Base-by-base conservation (phyloP, 805 yeast species). In the Wickerhamomyces kurtzmanii region DNA sequence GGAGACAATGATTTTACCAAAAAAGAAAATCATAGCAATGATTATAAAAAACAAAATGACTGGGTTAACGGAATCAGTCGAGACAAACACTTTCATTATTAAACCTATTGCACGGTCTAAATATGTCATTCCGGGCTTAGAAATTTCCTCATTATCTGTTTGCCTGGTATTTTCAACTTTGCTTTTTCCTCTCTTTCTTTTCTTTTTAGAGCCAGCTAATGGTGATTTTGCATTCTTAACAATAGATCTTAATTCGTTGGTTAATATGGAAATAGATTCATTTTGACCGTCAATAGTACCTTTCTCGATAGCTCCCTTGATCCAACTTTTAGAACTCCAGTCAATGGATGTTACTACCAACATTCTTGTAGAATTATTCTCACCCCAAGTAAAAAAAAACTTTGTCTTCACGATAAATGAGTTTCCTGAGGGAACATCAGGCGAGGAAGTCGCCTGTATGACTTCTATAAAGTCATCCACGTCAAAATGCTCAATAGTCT, bases 301-400 rank as follows among this genome's bases (percentile, higher is more conserved):
- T 34, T 70, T 80, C 43, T 82, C 93, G 36, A 82, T 71, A 0
- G 81, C 74, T 13, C 82, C 69, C 48, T 79, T 81, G 38, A 82
- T 65, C 79, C 86, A 77, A 19, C 84, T 75, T 39, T 73, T 74
- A 6, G 81, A 82, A 1, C 74, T 59, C 93, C 93, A 82, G 15
- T 70, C 65, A 30, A 80, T 68, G 27, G 55, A 63, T 2, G 81
- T 77, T 4, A 71, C 58, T 12, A 77, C 68, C 19, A 59, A 59
- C 12, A 82, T 29, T 15, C 51, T 56, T 1, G 89, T 76, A 3
- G 52, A 28, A 44, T 76, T 75, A 8, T 59, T 60, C 2, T 65
- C 74, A 10, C 53, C 59, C 93, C 94, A 82, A n/a, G 68, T 62
- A 6, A 80, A 41, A 43, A 61, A 71, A 14, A 73, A 60, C 21